A percentile compares a stretch with the other conserved stretches of the same genome.
These are phyloP conservation scores for Agapanthus africanus DNA, from an alignment of 106 monocot genomes.

Conservation along the genomic window DNA sequence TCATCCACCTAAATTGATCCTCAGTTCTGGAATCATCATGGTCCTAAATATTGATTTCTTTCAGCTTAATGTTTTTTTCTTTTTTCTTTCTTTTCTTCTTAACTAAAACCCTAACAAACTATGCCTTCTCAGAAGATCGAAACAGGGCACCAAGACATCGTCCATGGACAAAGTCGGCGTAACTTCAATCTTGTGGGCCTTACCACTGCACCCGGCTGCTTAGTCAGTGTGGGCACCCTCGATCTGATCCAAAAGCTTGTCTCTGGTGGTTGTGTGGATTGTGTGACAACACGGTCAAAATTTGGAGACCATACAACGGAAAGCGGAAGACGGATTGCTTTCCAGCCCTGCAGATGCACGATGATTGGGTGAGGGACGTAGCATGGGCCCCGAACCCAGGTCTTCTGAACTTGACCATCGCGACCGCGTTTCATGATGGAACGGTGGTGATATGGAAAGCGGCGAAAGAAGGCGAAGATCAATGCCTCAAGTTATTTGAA, in stretches of 20 bases:
- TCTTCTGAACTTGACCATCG: constrained; percentile 19
- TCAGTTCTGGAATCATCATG: too few species aligned
- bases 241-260: constrained; percentile 21
- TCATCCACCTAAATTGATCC: too few species aligned
- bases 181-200: constrained; percentile 21
- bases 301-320: constrained; percentile 19
- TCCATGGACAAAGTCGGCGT: constrained; percentile 15
- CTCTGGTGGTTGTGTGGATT: constrained; percentile 22
- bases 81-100: too few species aligned
- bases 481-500: too few species aligned
- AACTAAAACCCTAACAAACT: too few species aligned
- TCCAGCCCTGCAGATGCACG: constrained; percentile 22
- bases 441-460: constrained; percentile 22
- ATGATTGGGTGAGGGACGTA: constrained; percentile 24
- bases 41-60: too few species aligned
- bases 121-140: constrained; percentile 6
- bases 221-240: constrained; percentile 5
- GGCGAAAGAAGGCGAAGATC: constrained; percentile 19
- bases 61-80: too few species aligned
- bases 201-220: constrained; percentile 14
- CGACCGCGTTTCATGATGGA: constrained; percentile 16
- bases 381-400: constrained; percentile 25
- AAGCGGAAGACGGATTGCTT: constrained; percentile 29
- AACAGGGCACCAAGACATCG: not conserved
- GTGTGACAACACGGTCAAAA: constrained; percentile 20